Conservation (phyloP, 2,329 filamentous ascomycete genomes). For the Keithomyces neogunnii region DNA sequence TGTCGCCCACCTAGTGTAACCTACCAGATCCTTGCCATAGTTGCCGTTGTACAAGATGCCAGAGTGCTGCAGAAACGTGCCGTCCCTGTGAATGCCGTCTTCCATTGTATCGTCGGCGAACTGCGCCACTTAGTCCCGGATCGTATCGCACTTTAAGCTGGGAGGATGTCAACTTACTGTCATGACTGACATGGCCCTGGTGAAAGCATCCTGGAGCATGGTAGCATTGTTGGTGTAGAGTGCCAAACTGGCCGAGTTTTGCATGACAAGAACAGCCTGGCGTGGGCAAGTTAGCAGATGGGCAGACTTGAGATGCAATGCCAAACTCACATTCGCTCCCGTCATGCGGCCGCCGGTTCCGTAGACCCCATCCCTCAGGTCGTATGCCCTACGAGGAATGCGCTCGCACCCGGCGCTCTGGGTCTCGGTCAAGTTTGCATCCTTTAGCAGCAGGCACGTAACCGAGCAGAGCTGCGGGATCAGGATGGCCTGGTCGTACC, state of each 20-base stretch:
- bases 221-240: slow-evolving; percentile 14
- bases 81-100: slow-evolving; percentile 16
- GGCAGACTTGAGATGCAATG: not conserved
- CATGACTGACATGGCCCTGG: slow-evolving; percentile 12
- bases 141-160: not conserved
- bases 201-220: slow-evolving; percentile 11
- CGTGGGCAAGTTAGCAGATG: not conserved
- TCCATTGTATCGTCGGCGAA: slow-evolving; percentile 9
- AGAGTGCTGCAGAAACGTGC: slow-evolving; percentile 15
- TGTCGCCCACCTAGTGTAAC: not conserved
- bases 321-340: slow-evolving; percentile 12
- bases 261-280: slow-evolving; percentile 14
- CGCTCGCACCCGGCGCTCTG: slow-evolving; percentile 12
- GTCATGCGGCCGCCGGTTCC: slow-evolving; percentile 13
- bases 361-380: slow-evolving; percentile 11
- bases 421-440: slow-evolving; percentile 9
- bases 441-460: slow-evolving; percentile 12
- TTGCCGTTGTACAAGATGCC: slow-evolving; percentile 17
- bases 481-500: slow-evolving; percentile 15
- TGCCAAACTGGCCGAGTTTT: slow-evolving; percentile 14
- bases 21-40: slow-evolving; percentile 16
- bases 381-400: slow-evolving; percentile 13
- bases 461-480: slow-evolving; percentile 15
- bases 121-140: not conserved
- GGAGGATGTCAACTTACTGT: slow-evolving; percentile 5